These are phyloP conservation scores for Zygosaccharomyces sapae DNA, from an alignment of 1,139 yeast genomes.

Conservation along the genomic window DNA sequence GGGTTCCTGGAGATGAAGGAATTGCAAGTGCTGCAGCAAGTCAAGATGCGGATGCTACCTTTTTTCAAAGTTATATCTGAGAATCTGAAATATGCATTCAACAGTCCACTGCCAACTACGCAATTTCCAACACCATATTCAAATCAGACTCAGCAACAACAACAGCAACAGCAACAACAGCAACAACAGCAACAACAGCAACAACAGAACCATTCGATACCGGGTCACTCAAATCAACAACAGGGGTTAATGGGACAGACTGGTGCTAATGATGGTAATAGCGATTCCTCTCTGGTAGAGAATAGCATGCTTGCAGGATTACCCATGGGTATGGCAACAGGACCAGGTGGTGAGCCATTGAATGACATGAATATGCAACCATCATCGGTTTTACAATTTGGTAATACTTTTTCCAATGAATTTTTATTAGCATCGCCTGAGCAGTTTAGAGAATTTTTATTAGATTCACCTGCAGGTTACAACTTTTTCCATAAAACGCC, in stretches of 20 bases:
- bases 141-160: constrained; percentile 20
- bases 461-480: constrained; percentile 35
- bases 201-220: constrained; percentile 5
- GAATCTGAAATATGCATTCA: constrained; percentile 28
- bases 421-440: constrained; percentile 34
- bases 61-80: constrained; percentile 27
- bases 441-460: constrained; percentile 33
- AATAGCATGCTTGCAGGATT: constrained; percentile 27
- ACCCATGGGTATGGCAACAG: constrained; percentile 5
- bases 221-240: constrained; percentile 6
- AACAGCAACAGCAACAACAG: constrained; percentile 11
- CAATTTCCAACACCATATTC: constrained; percentile 37
- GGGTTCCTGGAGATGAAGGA: constrained; percentile 11
- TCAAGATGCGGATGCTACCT: constrained; percentile 19
- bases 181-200: constrained; percentile 10
- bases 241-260: not conserved
- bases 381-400: constrained; percentile 30
- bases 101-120: constrained; percentile 33
- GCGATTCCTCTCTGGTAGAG: constrained; percentile 28
- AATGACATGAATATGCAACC: constrained; percentile 34
- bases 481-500: constrained; percentile 34
- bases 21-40: constrained; percentile 8
- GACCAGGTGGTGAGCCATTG: constrained; percentile 16
- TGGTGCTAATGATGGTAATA: constrained; percentile 2
- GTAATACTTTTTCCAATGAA: constrained; percentile 29